Evolutionary conservation across 192 early-diverging fungal genomes (phyloP), one percentile per base, ranked within the genome.

Genomic region (Obelidium mucronatum): DNA sequence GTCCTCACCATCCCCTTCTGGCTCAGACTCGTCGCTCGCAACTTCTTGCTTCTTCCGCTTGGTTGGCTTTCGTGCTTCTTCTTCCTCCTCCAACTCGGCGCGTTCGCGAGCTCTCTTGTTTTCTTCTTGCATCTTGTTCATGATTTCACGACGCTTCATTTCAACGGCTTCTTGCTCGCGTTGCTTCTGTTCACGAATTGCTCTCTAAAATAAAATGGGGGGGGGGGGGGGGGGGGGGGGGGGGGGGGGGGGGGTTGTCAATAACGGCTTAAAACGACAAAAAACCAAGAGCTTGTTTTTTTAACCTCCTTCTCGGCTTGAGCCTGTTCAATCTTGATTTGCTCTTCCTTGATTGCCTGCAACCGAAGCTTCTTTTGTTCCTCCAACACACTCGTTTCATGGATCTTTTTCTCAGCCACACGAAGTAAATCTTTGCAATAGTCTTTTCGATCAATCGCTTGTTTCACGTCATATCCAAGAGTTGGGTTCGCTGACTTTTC

Each of bases 341-440:
- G 75, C 36, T 69, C 78, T 33, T 78, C 61, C 30, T 52, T 30
- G 55, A 87, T 87, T 42, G 61, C 62, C 52, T 67, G 54, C 30
- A 83, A 63, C 5, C 83, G 67, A 48, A 83, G 80, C 48, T 67
- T 71, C 24, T 74, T 35, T 58, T 83, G 76, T 35, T 68, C 67
- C 65, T 83, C 79, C 37, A 87, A 60, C 44, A 80, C 78, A 26
- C 68, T 75, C 4, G 86, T 80, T 59, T 87, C 80, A 67, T 87
- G 86, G 33, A 87, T 83, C 59, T 84, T 85, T 61, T 82, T 85
- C 48, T 84, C 82, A 35, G 78, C 58, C 4, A 79, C 31, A 30
- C 78, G 78, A 3, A 59, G 66, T 6, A 87, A 76, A 54, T 79
- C 83, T 42, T 83, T 78, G 51, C 76, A 87, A 63, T 85, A 87